Evolutionary conservation across 352 stramenopile genomes (phyloP), one percentile per base, ranked within the genome.

Genomic region (Saprolegnia parasitica): DNA sequence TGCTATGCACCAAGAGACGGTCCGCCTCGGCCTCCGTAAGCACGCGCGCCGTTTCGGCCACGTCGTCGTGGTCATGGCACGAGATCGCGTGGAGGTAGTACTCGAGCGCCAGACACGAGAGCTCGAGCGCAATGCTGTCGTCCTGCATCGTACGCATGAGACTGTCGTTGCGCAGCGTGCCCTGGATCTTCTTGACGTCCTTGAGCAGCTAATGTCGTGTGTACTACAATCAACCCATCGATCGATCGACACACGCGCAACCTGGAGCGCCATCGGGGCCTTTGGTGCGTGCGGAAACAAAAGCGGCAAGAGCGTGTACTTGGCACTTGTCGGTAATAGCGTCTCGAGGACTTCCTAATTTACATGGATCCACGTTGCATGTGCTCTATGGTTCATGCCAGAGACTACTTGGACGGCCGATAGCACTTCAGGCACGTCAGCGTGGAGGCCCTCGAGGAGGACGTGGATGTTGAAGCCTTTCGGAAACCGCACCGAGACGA

Each of bases 381-480:
- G n/a, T n/a, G 0, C 61, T 13, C 35, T 55, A 29, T 46, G 35
- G 11, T 64, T 0, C 0, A 60, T 11, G 13, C 23, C 32, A 52
- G 16, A 18, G 2, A 45, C 29, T 62, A 89, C 81, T 72, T 89
- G 84, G 26, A 95, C 91, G 0, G 86, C 86, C 11, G 83, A 87
- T 56, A 90, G 81, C 4, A 92, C 84, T 83, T 95, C 80, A 0
- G 70, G 68, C 1, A 84, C 68, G 71, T 95, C 81, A 0, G 87
- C 92, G 49, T 87, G 74, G 5, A 95, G 58, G 0, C 85, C 85
- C 75, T 95, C 85, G 4, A 95, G 56, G 67, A 95, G 89, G 9
- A 95, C 85, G 21, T 79, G 67, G 10, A 95, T 81, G 58, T 90
- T 87, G 56, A 95, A 95, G 29, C 90, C 84, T 56, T 85, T 86